A percentile compares a stretch with the other conserved stretches of the same genome.
Evolutionary conservation across 2,329 filamentous ascomycete species (phyloP).

Genomic region (Exophiala sideris): DNA sequence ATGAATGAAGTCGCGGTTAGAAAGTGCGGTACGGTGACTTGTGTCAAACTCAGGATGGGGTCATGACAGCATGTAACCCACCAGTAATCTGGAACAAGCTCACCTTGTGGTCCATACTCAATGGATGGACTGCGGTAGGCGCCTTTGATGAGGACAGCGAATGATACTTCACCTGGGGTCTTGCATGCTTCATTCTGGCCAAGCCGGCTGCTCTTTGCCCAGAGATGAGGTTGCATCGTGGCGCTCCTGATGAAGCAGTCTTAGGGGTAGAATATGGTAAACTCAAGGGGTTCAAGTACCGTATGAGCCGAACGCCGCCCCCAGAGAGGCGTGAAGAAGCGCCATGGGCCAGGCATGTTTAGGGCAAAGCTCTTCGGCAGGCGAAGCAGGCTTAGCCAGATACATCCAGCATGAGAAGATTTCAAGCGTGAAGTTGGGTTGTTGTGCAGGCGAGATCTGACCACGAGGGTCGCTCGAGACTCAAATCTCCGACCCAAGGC

Average conservation of each 20-base stretch:
- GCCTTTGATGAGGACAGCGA: too few species aligned
- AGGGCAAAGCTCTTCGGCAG: background rate
- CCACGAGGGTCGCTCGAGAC: background rate
- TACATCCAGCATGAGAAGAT: too few species aligned
- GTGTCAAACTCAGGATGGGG: constrained; percentile 1
- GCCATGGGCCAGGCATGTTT: background rate
- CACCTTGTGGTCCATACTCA: constrained; percentile 10
- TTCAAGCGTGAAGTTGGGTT: background rate
- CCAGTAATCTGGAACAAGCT: constrained; percentile 14
- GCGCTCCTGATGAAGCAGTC: background rate
- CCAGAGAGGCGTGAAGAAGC: background rate
- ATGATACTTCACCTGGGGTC: too few species aligned
- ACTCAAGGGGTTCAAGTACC: background rate
- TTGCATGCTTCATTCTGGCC: background rate
- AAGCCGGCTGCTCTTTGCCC: background rate
- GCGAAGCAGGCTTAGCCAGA: too few species aligned
- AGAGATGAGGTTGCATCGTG: background rate
- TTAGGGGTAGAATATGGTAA: background rate
- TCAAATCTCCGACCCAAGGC: constrained; percentile 18
- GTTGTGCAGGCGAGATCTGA: background rate
- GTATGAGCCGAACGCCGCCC: background rate
- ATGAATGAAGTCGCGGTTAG: constrained; percentile 9
- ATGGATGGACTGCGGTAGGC: background rate
- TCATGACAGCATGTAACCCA: constrained; percentile 6
- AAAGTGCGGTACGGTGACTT: constrained; percentile 1